These are phyloP conservation scores for Scolecobasidium constrictum DNA, from an alignment of 2,329 filamentous ascomycete species.

Conservation along the genomic window DNA sequence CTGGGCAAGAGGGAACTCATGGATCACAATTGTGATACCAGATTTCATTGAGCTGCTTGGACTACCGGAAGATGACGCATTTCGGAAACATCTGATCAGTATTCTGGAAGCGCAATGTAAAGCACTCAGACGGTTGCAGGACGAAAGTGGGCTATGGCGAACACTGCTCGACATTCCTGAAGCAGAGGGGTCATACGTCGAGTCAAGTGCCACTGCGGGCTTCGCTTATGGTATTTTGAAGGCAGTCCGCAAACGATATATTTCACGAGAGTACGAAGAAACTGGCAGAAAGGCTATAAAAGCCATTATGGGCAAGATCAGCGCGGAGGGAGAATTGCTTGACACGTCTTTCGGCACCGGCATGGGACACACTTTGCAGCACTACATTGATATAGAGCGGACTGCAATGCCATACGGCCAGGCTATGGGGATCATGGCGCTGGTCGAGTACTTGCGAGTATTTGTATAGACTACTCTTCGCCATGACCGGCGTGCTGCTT, in stretches of 20 bases:
- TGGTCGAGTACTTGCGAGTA: constrained; percentile 54
- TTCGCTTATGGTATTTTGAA: constrained; percentile 76
- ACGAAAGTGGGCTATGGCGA: constrained; percentile 55
- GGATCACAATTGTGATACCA: constrained; percentile 75
- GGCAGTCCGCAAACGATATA: constrained; percentile 57
- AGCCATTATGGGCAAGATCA: constrained; percentile 57
- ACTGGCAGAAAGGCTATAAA: constrained; percentile 55
- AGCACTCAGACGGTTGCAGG: constrained; percentile 52
- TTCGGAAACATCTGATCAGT: constrained; percentile 48
- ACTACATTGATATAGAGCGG: constrained; percentile 65
- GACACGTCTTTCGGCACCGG: constrained; percentile 70
- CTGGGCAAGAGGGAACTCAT: constrained; percentile 55
- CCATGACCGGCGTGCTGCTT: too few species aligned
- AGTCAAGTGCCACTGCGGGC: constrained; percentile 68
- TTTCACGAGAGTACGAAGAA: constrained; percentile 49
- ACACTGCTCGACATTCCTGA: constrained; percentile 61
- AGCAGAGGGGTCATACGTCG: constrained; percentile 59
- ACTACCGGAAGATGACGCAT: constrained; percentile 46
- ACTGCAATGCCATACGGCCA: constrained; percentile 81
- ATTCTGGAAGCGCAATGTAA: constrained; percentile 59
- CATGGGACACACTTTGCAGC: constrained; percentile 63
- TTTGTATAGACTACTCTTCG: background rate
- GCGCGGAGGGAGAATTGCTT: constrained; percentile 54
- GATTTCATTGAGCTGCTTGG: constrained; percentile 68
- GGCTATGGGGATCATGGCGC: constrained; percentile 73